phyloP scores from a whole-genome alignment of 805 yeast species.

The Yarrowia deformans region DNA sequence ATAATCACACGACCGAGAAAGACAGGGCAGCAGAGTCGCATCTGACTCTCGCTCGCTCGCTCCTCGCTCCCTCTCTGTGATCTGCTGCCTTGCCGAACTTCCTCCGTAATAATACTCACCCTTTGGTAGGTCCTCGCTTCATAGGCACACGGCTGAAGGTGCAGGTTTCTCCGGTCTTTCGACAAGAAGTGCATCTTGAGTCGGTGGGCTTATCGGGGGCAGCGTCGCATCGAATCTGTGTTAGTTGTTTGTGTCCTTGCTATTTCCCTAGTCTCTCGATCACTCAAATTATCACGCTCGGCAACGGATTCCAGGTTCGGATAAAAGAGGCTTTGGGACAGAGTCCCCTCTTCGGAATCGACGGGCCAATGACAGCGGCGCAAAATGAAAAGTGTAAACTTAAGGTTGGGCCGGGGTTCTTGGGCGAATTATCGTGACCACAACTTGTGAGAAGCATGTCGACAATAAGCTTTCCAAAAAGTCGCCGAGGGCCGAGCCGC shows the following conservation, averaged over 20 bases:
- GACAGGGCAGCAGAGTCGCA: not conserved
- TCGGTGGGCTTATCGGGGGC: constrained; percentile 46
- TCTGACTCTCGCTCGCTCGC: not conserved
- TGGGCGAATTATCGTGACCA: constrained; percentile 33
- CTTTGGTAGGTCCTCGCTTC: constrained; percentile 69
- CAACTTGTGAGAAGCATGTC: constrained; percentile 6
- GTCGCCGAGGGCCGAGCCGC: constrained; percentile 38
- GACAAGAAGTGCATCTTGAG: constrained; percentile 59
- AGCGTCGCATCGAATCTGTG: constrained; percentile 54
- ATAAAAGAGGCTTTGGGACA: constrained; percentile 23
- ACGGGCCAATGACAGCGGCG: constrained; percentile 15
- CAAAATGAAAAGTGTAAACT: constrained; percentile 5
- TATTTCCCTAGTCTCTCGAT: not conserved
- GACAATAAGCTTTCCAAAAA: constrained; percentile 5
- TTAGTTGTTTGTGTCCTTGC: constrained; percentile 30
- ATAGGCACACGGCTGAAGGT: constrained; percentile 64
- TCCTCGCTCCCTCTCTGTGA: no score
- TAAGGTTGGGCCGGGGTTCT: constrained; percentile 25
- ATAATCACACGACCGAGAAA: constrained; percentile 10
- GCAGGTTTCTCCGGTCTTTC: constrained; percentile 60
- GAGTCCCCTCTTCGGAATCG: constrained; percentile 38
- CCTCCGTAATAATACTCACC: constrained; percentile 45
- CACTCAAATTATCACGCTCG: constrained; percentile 23
- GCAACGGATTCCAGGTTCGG: constrained; percentile 37
- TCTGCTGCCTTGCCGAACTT: not conserved